Percentiles rank a stretch among this genome's conserved stretches.
phyloP scores from a whole-genome alignment of 495 filamentous ascomycete genomes.

The Hyaloscypha variabilis region DNA sequence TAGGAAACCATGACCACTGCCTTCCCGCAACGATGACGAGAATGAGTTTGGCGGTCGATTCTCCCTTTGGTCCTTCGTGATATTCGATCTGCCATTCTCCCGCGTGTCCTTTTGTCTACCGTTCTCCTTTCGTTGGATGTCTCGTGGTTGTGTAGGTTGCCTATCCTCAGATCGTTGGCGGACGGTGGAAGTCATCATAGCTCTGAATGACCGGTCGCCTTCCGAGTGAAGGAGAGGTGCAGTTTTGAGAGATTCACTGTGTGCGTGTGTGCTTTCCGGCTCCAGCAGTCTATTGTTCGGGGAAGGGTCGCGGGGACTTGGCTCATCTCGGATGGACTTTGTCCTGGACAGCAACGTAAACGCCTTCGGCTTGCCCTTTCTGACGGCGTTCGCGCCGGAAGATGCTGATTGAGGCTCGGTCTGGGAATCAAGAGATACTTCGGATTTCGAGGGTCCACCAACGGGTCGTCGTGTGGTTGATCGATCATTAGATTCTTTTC shows the following conservation, averaged over 20 bases:
- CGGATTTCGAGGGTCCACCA: slow-evolving; percentile 26
- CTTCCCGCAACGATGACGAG: slow-evolving; percentile 65
- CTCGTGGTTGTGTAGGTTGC: slow-evolving; percentile 39
- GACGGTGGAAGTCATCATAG: slow-evolving; percentile 62
- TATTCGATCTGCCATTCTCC: slow-evolving; percentile 22
- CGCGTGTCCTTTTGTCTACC: slow-evolving; percentile 48
- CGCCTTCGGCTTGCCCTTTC: slow-evolving; percentile 55
- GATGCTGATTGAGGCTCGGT: slow-evolving; percentile 14
- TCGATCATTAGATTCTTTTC: slow-evolving; percentile 21
- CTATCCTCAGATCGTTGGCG: slow-evolving; percentile 70
- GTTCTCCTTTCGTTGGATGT: slow-evolving; percentile 40
- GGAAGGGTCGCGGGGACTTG: slow-evolving; percentile 41
- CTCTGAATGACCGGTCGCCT: slow-evolving; percentile 63
- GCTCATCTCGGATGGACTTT: slow-evolving; percentile 65
- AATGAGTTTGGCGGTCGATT: slow-evolving; percentile 27
- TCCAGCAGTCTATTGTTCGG: slow-evolving; percentile 40
- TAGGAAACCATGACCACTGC: slow-evolving; percentile 60
- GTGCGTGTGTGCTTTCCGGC: slow-evolving; percentile 40
- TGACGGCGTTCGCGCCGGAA: slow-evolving; percentile 21
- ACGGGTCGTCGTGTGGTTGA: slow-evolving; percentile 28
- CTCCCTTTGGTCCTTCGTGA: slow-evolving; percentile 28
- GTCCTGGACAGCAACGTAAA: slow-evolving; percentile 66
- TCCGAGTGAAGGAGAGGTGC: slow-evolving; percentile 58
- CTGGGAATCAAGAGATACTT: slow-evolving; percentile 24
- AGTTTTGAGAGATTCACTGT: slow-evolving; percentile 47